phyloP scores from a whole-genome alignment of 495 filamentous ascomycete genomes.

The Aspergillus indologenus region DNA sequence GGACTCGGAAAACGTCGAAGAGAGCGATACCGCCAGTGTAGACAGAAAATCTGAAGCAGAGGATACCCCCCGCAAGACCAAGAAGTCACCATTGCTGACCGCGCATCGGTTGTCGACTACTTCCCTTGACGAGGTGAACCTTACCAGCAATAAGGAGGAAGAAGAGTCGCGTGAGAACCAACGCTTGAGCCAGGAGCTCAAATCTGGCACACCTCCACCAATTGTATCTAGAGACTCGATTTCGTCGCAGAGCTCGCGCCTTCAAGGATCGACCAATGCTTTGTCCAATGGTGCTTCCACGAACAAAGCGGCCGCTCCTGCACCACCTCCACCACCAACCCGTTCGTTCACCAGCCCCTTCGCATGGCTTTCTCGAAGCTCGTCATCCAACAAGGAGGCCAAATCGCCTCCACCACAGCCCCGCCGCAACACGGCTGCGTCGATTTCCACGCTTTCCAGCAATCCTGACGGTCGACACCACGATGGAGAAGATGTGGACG shows the following conservation, averaged over 20 bases:
- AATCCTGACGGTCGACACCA: slow-evolving; percentile 70
- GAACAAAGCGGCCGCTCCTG: slow-evolving; percentile 38
- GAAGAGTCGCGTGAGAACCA: slow-evolving; percentile 28
- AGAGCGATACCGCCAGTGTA: slow-evolving; percentile 22
- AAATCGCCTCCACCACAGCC: slow-evolving; percentile 46
- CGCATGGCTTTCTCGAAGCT: slow-evolving; percentile 78
- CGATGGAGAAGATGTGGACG: slow-evolving; percentile 57
- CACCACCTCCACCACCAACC: slow-evolving; percentile 43
- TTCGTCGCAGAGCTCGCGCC: slow-evolving; percentile 35
- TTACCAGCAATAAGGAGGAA: slow-evolving; percentile 54
- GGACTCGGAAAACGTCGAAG: slow-evolving; percentile 32
- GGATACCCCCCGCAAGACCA: slow-evolving; percentile 33
- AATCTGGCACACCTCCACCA: slow-evolving; percentile 46
- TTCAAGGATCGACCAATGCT: slow-evolving; percentile 48
- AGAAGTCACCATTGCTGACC: slow-evolving; percentile 54
- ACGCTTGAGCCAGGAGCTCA: slow-evolving; percentile 18
- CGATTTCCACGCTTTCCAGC: slow-evolving; percentile 68
- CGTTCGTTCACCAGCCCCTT: slow-evolving; percentile 79
- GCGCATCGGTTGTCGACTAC: slow-evolving; percentile 61
- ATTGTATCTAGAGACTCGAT: slow-evolving; percentile 50
- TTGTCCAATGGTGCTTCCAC: slow-evolving; percentile 49
- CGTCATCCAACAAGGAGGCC: slow-evolving; percentile 57
- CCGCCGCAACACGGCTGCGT: slow-evolving; percentile 70
- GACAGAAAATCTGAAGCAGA: slow-evolving; percentile 29
- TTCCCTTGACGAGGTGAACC: slow-evolving; percentile 68